Evolutionary conservation across 192 early-diverging fungal species (phyloP), one percentile per base, ranked within the genome.

Genomic region (Podila clonocystis): DNA sequence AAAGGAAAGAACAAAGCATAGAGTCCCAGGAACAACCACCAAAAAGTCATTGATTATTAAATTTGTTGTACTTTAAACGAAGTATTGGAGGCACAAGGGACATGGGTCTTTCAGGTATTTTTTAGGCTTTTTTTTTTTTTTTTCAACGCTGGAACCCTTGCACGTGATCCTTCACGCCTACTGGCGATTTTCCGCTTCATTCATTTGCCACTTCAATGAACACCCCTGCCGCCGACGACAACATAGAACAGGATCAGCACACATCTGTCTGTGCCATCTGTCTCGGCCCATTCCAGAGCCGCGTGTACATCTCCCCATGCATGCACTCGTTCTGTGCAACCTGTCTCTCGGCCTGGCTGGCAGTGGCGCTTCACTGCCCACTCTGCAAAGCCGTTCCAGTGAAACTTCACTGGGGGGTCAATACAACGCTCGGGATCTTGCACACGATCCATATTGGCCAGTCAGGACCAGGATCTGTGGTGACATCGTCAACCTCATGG

Each of bases 271-370:
- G 75, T 50, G 64, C 76, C 49, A 79, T 79, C 30, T 79, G 76
- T 22, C 65, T 79, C 17, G 65, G 58, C 19, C 59, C 60, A 3
- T 59, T 62, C 31, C 45, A 48, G 6, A 38, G 52, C 24, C 69
- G 76, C 34, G 65, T 72, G 7, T 79, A 72, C 26, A 52, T 79
- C n/a, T 67, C 69, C 3, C 76, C 76, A 2, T 79, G 76, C 22
- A 49, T 79, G 17, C 76, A 79, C 26, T 71, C 70, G 1, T 79
- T 79, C 31, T 79, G 76, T 49, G 76, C 76, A 1, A 33, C 65
- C 1, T 79, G 76, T 52, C 59, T 79, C n/a, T 41, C 70, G 4
- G 50, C 63, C 9, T 79, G 76, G 76, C 20, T 79, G 4, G 76
- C 72, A 9, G 24, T 79, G 30, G 28, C 68, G 2, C 15, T 68